Percentiles rank a stretch among this genome's conserved stretches.
These are phyloP conservation scores for Aspergillus sp. DNA, from an alignment of 2,329 filamentous ascomycete species.

Conservation along the genomic window DNA sequence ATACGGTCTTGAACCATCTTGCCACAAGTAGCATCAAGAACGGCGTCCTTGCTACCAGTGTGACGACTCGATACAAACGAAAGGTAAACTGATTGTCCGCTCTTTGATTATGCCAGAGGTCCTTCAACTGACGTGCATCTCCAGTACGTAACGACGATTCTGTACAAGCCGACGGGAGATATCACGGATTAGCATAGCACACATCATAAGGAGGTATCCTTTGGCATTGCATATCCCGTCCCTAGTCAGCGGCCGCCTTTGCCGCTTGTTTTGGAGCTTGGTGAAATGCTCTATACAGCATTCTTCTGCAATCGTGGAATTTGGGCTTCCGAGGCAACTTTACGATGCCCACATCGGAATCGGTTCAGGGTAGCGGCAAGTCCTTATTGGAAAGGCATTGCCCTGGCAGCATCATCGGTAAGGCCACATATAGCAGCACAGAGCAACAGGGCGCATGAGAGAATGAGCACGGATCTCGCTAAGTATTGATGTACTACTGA, in stretches of 20 bases:
- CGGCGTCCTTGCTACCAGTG: constrained; percentile 89
- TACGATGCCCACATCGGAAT: too few relatives aligned
- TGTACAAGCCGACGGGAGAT: constrained; percentile 81
- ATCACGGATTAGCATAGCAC: constrained; percentile 28
- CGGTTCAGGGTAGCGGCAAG: too few relatives aligned
- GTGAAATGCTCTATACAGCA: background rate
- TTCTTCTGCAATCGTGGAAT: background rate
- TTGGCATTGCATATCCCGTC: background rate
- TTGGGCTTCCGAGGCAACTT: too few relatives aligned
- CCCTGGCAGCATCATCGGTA: too few relatives aligned
- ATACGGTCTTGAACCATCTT: constrained; percentile 93
- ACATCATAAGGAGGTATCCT: background rate
- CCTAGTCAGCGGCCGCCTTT: background rate
- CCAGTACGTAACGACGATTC: constrained; percentile 94
- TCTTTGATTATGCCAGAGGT: background rate
- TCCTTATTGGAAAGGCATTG: too few relatives aligned
- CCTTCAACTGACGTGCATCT: constrained; percentile 17
- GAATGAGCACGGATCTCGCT: too few relatives aligned
- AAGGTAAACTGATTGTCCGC: constrained; percentile 52
- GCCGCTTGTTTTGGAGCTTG: background rate
- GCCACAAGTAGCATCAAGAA: constrained; percentile 98
- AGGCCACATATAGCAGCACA: too few relatives aligned
- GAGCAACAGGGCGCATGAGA: too few relatives aligned
- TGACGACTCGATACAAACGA: constrained; percentile 94
- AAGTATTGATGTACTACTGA: too few relatives aligned